Conservation (phyloP, 2,329 filamentous ascomycete species). For the Ascochyta koolunga region DNA sequence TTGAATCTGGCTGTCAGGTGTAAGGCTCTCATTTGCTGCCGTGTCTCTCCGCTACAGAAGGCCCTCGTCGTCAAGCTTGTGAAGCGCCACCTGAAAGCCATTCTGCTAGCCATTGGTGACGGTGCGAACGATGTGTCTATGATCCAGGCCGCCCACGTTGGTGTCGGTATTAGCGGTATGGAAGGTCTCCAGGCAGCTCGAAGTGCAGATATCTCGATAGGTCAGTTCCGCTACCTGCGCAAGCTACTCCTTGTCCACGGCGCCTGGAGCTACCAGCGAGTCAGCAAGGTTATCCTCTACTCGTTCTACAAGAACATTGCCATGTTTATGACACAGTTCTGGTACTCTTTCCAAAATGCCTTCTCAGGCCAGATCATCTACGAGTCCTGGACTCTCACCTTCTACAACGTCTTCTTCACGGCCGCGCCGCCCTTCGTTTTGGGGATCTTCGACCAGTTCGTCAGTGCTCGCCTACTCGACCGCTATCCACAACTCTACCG, state of each 20-base stretch:
- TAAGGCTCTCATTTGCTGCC: conserved; percentile 97
- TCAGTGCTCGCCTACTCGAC: conserved; percentile 90
- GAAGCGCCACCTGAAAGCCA: conserved; percentile 89
- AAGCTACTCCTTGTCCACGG: conserved; percentile 95
- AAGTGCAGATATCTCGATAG: conserved; percentile 94
- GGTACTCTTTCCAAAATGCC: conserved; percentile 96
- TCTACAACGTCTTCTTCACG: conserved; percentile 99
- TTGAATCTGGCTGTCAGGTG: conserved; percentile 92
- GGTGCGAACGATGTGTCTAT: conserved; percentile 99
- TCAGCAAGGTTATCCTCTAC: conserved; percentile 96
- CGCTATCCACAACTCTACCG: conserved; percentile 95
- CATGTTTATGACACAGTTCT: conserved; percentile 98
- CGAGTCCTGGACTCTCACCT: conserved; percentile 98
- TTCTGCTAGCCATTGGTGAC: conserved; percentile 94
- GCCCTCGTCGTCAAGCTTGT: conserved; percentile 97
- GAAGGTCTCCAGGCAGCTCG: conserved; percentile 96
- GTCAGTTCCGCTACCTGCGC: conserved; percentile 91
- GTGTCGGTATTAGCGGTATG: conserved; percentile 94
- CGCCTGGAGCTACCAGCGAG: conserved; percentile 95
- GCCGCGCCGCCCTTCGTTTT: conserved; percentile 91
- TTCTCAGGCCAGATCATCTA: conserved; percentile 98
- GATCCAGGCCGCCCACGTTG: conserved; percentile 98
- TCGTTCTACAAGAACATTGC: conserved; percentile 99
- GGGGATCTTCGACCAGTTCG: conserved; percentile 96
- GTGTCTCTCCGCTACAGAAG: conserved; percentile 96